Evolutionary conservation across 2,329 filamentous ascomycete genomes (phyloP).

Genomic region (Neofusicoccum parvum): DNA sequence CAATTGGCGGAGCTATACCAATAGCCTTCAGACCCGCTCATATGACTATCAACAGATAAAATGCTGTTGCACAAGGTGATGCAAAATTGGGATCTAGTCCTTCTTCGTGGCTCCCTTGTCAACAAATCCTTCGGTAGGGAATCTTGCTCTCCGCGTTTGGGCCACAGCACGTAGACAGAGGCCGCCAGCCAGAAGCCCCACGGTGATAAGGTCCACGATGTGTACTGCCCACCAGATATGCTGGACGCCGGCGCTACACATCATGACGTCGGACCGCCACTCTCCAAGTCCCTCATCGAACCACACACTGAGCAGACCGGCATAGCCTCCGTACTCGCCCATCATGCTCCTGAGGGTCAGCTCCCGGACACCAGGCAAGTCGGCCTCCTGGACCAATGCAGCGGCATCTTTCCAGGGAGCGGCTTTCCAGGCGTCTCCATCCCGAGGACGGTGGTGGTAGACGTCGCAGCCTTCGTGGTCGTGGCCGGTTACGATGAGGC

Average conservation of each 20-base stretch:
- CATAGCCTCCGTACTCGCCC: constrained; percentile 92
- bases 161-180: constrained; percentile 5
- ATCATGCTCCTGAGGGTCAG: constrained; percentile 98
- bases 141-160: not conserved
- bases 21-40: not conserved
- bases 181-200: constrained; percentile 34
- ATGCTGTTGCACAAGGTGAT: not conserved
- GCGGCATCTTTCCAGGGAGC: constrained; percentile 24
- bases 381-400: constrained; percentile 23
- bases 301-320: constrained; percentile 85
- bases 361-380: constrained; percentile 72
- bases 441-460: constrained; percentile 63
- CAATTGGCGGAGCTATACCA: not conserved
- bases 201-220: constrained; percentile 63
- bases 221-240: constrained; percentile 95
- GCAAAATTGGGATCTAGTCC: not conserved
- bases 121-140: not conserved
- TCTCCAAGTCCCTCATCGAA: constrained; percentile 70
- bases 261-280: constrained; percentile 81
- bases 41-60: not conserved
- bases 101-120: constrained; percentile 1
- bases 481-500: constrained; percentile 87
- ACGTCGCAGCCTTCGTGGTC: constrained; percentile 95
- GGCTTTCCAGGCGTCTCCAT: constrained; percentile 19
- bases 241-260: constrained; percentile 79